Evolutionary conservation across 2,329 filamentous ascomycete genomes (phyloP), one percentile per base, ranked within the genome.

Genomic region (Trichoderma semiorbis): DNA sequence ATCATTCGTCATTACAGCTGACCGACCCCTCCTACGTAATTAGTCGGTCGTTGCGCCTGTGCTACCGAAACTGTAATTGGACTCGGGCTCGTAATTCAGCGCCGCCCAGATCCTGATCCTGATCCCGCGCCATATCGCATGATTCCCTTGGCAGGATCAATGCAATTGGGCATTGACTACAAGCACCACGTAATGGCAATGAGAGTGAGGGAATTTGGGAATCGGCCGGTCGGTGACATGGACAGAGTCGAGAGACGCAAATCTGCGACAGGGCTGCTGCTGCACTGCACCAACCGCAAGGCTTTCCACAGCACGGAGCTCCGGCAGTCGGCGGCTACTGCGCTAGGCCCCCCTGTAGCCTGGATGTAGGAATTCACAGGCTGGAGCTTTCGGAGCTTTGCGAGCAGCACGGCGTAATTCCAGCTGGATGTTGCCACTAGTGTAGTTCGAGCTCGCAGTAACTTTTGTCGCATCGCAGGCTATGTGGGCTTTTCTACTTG

Each of bases 141-240:
- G 47, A 67, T 55, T 10, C 18, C 24, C 32, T 67, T 18, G 62
- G 43, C 62, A 26, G 12, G 2, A 2, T 43, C 43, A 34, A 32
- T 50, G 39, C 58, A 53, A 55, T 63, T 53, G 47, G 43, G 6
- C 34, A 47, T 39, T 72, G 61, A 62, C 61, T 55, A 68, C 57
- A 62, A 68, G 8, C 36, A 57, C 70, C 47, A 72, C 70, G 70
- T 72, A 72, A 72, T 72, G 58, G 64, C 57, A 72, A 36, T 21
- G 39, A 50, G 70, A 34, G 18, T 64, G 61, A 50, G 70, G 70
- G 70, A 61, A 68, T 72, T 72, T 57, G 61, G n/a, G 55, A 57
- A 57, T 47, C 36, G 11, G n/a, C 43, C 39, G 39, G 39, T 18
- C 39, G 39, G 39, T 43, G 43, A 50, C 8, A 39, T 47, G 68